Percentiles rank a stretch among this genome's conserved stretches.
phyloP scores from a whole-genome alignment of 176 grass and related monocot species.

The Dactylis glomerata region DNA sequence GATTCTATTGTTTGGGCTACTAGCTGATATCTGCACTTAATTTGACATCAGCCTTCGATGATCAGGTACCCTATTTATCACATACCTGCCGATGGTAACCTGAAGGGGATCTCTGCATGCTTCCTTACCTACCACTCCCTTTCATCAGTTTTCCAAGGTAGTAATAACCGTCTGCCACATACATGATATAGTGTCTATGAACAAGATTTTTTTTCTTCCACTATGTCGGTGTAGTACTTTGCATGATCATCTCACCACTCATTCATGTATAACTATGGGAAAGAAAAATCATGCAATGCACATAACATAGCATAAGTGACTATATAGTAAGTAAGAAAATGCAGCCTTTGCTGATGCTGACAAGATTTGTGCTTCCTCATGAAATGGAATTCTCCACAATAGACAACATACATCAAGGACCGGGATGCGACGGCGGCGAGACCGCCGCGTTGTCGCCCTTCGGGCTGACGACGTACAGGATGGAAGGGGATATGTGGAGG shows the following conservation, averaged over 20 bases:
- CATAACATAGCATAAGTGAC: no score
- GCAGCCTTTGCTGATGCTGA: neutral
- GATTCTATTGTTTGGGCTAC: no score
- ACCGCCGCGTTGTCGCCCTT: slow-evolving; percentile 44
- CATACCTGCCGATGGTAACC: slow-evolving; percentile 54
- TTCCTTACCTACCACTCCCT: slow-evolving; percentile 87
- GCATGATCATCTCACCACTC: neutral
- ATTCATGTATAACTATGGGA: no score
- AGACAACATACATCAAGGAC: slow-evolving; percentile 26
- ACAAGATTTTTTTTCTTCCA: neutral
- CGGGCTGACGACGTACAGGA: slow-evolving; percentile 49
- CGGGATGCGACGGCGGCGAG: neutral
- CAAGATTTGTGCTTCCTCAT: no score
- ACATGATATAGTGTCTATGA: neutral
- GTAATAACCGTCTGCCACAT: neutral
- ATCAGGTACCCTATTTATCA: slow-evolving; percentile 78
- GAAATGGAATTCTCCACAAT: no score
- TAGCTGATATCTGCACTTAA: no score
- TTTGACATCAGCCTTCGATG: neutral
- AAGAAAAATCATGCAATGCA: no score
- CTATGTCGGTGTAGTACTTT: neutral
- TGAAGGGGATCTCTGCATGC: slow-evolving; percentile 51
- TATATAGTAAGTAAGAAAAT: no score
- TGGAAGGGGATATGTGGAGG: slow-evolving; percentile 58
- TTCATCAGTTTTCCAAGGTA: slow-evolving; percentile 80